These are phyloP conservation scores for Claviceps monticola DNA, from an alignment of 2,329 filamentous ascomycete species.

Conservation along the genomic window DNA sequence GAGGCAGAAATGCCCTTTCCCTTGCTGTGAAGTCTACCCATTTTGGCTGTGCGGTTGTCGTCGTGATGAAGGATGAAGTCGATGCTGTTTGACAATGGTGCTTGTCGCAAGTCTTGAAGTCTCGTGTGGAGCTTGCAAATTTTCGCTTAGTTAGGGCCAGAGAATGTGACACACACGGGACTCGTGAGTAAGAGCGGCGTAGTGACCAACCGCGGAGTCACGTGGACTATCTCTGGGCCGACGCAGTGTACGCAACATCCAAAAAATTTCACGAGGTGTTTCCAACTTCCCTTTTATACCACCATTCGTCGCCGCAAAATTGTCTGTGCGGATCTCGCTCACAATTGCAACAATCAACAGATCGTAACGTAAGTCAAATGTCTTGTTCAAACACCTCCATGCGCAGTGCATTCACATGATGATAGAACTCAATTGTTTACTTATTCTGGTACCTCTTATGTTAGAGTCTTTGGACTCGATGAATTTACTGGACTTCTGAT, in stretches of 20 bases:
- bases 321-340: not conserved
- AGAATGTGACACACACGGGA: not conserved
- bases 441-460: conserved; percentile 97
- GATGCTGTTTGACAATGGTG: conserved; percentile 15
- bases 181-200: not conserved
- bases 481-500: conserved; percentile 84
- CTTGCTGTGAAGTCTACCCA: conserved; percentile 98
- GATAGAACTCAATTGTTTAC: conserved; percentile 47
- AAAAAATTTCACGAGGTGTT: too few species aligned
- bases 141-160: conserved; percentile 34
- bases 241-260: too few species aligned
- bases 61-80: conserved; percentile 21
- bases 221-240: not conserved
- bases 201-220: not conserved
- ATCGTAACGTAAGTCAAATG: conserved; percentile 5
- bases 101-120: conserved; percentile 13
- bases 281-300: not conserved
- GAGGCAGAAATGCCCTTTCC: conserved; percentile 98
- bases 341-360: not conserved
- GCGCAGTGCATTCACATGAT: conserved; percentile 40
- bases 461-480: conserved; percentile 58
- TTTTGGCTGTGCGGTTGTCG: conserved; percentile 40
- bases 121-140: conserved; percentile 29
- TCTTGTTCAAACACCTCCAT: not conserved
- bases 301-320: not conserved